Conservation (phyloP, 1,139 yeast genomes). For the Blastobotrys proliferans region DNA sequence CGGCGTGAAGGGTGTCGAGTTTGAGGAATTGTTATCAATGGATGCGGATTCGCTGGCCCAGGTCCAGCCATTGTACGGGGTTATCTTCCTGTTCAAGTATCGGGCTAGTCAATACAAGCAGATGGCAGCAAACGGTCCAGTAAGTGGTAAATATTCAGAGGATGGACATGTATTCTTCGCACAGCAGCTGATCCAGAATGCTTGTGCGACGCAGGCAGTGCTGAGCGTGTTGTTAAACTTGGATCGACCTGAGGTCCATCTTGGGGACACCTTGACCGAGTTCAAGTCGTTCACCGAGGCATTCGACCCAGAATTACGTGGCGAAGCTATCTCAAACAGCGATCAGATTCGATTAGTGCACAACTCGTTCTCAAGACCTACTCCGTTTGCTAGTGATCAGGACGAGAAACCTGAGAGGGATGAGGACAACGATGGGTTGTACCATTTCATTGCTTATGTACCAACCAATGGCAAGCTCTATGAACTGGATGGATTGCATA, state of each 20-base stretch:
- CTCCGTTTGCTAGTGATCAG: slow-evolving; percentile 46
- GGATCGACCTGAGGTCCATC: slow-evolving; percentile 36
- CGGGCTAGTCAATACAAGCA: slow-evolving; percentile 34
- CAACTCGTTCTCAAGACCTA: slow-evolving; percentile 61
- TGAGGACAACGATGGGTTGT: slow-evolving; percentile 50
- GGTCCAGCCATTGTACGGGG: slow-evolving; percentile 50
- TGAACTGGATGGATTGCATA: slow-evolving; percentile 64
- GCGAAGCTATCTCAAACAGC: slow-evolving; percentile 62
- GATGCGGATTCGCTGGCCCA: slow-evolving; percentile 45
- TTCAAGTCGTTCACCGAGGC: slow-evolving; percentile 51
- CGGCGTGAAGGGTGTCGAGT: slow-evolving; percentile 53
- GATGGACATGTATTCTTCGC: slow-evolving; percentile 47
- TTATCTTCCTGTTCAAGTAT: slow-evolving; percentile 62
- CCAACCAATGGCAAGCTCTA: slow-evolving; percentile 48
- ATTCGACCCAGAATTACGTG: slow-evolving; percentile 56
- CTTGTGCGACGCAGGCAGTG: slow-evolving; percentile 80
- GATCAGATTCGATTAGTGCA: slow-evolving; percentile 56
- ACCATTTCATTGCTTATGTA: slow-evolving; percentile 59
- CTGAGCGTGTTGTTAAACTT: slow-evolving; percentile 52
- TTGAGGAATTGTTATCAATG: slow-evolving; percentile 56
- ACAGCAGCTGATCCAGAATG: slow-evolving; percentile 62
- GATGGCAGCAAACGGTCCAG: slow-evolving; percentile 28
- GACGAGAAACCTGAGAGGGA: slow-evolving; percentile 34
- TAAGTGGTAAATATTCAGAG: slow-evolving; percentile 45
- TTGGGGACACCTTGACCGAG: slow-evolving; percentile 50